phyloP scores from a whole-genome alignment of 306 rosid genomes.

The Ziziphus jujuba region DNA sequence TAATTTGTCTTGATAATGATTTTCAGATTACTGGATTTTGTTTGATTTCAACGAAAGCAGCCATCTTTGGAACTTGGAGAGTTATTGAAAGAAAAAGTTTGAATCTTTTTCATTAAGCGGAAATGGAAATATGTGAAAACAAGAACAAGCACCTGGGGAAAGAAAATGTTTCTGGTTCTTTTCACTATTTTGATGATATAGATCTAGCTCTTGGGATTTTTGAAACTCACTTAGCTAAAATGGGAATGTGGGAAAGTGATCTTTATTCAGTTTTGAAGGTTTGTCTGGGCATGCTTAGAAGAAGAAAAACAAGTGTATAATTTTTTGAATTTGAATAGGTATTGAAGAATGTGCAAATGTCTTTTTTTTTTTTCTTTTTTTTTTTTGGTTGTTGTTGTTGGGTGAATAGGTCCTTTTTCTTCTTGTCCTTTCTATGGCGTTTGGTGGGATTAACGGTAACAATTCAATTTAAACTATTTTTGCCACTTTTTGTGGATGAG shows the following conservation, averaged over 20 bases:
- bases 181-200: no score
- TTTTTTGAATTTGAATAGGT: background rate
- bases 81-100: background rate
- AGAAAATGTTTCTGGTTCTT: no score
- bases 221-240: no score
- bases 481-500: background rate
- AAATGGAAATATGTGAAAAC: no score
- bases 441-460: slow-evolving; percentile 17
- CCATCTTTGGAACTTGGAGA: background rate
- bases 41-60: background rate
- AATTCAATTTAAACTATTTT: slow-evolving; percentile 6
- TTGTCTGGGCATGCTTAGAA: background rate
- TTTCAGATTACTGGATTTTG: background rate
- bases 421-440: background rate
- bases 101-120: background rate
- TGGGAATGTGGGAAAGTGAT: background rate
- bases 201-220: no score
- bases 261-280: background rate
- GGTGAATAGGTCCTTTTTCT: background rate
- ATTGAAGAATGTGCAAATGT: background rate
- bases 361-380: background rate
- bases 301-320: background rate
- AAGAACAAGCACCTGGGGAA: no score
- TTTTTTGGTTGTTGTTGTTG: no score
- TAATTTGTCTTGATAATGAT: background rate